Evolutionary conservation across 2,329 filamentous ascomycete species (phyloP).

Genomic region (Diaporthe aspalathi): DNA sequence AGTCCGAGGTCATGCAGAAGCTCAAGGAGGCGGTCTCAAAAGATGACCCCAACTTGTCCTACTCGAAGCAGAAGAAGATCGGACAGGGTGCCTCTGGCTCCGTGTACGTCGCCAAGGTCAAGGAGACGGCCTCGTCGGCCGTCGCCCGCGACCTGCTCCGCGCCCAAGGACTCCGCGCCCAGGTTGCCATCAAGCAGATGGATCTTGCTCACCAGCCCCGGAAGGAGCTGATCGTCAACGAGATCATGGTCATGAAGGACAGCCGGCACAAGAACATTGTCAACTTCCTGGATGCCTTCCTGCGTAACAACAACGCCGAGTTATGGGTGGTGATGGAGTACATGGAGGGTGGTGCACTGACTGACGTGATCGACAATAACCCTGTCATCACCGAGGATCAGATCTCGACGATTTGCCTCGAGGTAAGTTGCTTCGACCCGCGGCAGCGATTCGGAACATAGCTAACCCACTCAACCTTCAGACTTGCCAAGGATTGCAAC

Average conservation of each 20-base stretch:
- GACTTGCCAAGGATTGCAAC: conserved; percentile 95
- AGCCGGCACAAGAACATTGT: conserved; percentile 98
- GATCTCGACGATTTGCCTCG: conserved; percentile 95
- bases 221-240: conserved; percentile 98
- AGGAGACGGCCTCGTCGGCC: conserved; percentile 84
- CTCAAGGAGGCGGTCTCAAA: conserved; percentile 95
- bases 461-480: conserved; percentile 51
- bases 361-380: conserved; percentile 99
- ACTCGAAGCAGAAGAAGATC: conserved; percentile 99
- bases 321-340: conserved; percentile 99
- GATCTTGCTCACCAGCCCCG: conserved; percentile 96
- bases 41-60: conserved; percentile 92
- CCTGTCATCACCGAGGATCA: conserved; percentile 93
- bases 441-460: background rate
- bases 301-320: conserved; percentile 93
- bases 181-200: conserved; percentile 99
- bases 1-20: conserved; percentile 96
- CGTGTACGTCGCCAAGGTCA: conserved; percentile 96
- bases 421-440: conserved; percentile 70
- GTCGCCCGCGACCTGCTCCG: conserved; percentile 83
- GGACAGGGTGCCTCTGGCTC: conserved; percentile 98
- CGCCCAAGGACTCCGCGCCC: conserved; percentile 81
- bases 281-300: conserved; percentile 96
- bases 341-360: conserved; percentile 98
- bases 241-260: conserved; percentile 99